A percentile compares a stretch with the other conserved stretches of the same genome.
These are phyloP conservation scores for Fusarium verticillioides DNA, from an alignment of 2,329 filamentous ascomycete species.

Conservation along the genomic window DNA sequence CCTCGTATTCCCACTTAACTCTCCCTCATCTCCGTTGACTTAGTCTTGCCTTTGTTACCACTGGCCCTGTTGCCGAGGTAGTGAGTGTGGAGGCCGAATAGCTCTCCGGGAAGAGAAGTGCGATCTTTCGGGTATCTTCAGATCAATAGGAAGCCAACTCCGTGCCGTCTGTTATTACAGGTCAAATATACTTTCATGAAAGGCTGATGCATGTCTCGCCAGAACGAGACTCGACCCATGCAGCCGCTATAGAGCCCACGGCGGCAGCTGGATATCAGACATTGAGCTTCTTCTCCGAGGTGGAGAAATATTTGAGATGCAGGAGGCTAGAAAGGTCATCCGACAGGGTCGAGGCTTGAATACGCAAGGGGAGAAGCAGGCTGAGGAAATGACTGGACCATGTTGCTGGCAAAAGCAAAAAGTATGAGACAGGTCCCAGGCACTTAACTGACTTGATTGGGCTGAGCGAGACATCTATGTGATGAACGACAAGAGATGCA, in stretches of 20 bases:
- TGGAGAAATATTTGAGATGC: conserved; percentile 15
- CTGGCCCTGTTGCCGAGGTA: neutral
- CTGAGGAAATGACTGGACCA: conserved; percentile 1
- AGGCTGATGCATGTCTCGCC: conserved; percentile 37
- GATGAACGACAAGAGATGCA: neutral
- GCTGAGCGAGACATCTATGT: neutral
- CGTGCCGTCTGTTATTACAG: neutral
- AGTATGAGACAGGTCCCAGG: conserved; percentile 23
- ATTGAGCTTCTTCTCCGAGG: conserved; percentile 14
- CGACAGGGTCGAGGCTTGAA: conserved; percentile 8
- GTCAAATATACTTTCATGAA: conserved; percentile 13
- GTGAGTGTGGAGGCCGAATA: conserved; percentile 19
- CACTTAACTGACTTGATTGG: conserved; percentile 33
- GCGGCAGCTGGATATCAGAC: neutral
- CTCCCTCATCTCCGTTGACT: conserved; percentile 15
- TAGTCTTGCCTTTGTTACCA: conserved; percentile 5
- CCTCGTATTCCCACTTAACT: conserved; percentile 22
- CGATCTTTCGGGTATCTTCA: conserved; percentile 15
- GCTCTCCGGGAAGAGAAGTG: conserved; percentile 9
- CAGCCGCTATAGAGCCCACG: conserved; percentile 23
- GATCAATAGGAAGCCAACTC: conserved; percentile 4
- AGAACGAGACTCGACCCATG: conserved; percentile 11
- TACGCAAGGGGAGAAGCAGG: conserved; percentile 25
- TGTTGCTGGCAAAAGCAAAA: conserved; percentile 25
- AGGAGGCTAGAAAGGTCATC: neutral